Conservation (phyloP, 768 basidiomycete species). For the Boletus rubescentipes region DNA sequence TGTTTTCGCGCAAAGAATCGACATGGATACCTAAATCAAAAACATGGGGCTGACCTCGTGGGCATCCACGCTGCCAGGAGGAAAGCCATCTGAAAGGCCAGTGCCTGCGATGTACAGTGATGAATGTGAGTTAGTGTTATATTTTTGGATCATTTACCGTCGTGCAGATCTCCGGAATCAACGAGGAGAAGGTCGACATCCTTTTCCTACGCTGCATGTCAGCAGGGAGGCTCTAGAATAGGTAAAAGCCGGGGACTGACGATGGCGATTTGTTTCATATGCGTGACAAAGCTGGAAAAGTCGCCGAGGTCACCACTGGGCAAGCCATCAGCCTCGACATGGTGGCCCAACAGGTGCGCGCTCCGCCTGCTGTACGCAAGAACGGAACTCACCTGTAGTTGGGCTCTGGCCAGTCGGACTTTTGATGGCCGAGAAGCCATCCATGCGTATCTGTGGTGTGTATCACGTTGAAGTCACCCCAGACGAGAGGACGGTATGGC, state of each 20-base stretch:
- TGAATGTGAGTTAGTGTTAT: not conserved
- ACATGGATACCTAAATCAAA: not conserved
- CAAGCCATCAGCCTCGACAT: not conserved
- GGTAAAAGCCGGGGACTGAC: slow-evolving; percentile 31
- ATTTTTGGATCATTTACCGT: slow-evolving; percentile 39
- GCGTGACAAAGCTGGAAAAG: slow-evolving; percentile 80
- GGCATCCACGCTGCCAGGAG: slow-evolving; percentile 66
- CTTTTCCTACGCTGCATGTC: slow-evolving; percentile 41
- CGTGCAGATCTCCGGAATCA: slow-evolving; percentile 79
- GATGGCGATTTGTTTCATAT: slow-evolving; percentile 74
- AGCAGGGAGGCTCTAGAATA: not conserved
- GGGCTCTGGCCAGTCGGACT: slow-evolving; percentile 68
- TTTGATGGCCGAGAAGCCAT: slow-evolving; percentile 84
- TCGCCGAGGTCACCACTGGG: slow-evolving; percentile 69
- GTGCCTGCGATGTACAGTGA: slow-evolving; percentile 47
- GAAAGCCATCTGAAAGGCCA: slow-evolving; percentile 75
- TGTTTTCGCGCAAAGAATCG: slow-evolving; percentile 24
- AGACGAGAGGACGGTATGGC: slow-evolving; percentile 68
- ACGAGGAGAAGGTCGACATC: slow-evolving; percentile 83
- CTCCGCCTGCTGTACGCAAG: not conserved
- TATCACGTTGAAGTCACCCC: slow-evolving; percentile 89
- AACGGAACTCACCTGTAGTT: slow-evolving; percentile 54
- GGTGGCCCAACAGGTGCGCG: not conserved
- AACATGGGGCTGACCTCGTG: slow-evolving; percentile 53
- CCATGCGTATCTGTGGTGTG: slow-evolving; percentile 85